Percentiles rank a stretch among this genome's conserved stretches.
phyloP scores from a whole-genome alignment of 352 stramenopile species.

The Thalassiosira mediterranea region DNA sequence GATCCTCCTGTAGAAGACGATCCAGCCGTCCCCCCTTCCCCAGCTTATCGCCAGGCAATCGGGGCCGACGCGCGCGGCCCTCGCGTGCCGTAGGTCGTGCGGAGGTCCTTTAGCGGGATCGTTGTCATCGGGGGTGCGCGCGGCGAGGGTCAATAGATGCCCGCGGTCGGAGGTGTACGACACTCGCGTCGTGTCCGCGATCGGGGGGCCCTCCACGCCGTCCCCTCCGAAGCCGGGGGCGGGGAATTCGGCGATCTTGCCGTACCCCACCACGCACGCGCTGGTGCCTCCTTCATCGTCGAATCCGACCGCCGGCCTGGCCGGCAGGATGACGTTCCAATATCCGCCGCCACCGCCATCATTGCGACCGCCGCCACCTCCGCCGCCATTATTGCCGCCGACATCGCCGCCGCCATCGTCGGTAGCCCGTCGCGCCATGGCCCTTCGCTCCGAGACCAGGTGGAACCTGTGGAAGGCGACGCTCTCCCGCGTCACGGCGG shows the following conservation, averaged over 20 bases:
- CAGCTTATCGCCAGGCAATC: slow-evolving; percentile 78
- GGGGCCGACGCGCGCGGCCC: slow-evolving; percentile 55
- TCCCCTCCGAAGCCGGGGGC: slow-evolving; percentile 2
- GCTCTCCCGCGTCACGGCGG: slow-evolving; percentile 32
- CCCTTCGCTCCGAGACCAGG: slow-evolving; percentile 41
- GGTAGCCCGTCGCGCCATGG: too few species aligned
- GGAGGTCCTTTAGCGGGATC: slow-evolving; percentile 6
- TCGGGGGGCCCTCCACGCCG: neutral
- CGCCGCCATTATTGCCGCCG: too few species aligned
- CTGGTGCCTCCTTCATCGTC: slow-evolving; percentile 9
- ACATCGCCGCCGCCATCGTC: too few species aligned
- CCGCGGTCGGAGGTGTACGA: neutral
- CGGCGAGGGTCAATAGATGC: neutral
- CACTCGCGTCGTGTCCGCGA: neutral
- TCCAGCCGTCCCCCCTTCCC: slow-evolving; percentile 69
- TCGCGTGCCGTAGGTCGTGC: slow-evolving; percentile 41
- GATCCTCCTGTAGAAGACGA: slow-evolving; percentile 71
- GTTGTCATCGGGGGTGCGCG: neutral
- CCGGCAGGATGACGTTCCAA: slow-evolving; percentile 35
- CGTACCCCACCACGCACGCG: slow-evolving; percentile 39
- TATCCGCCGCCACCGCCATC: neutral
- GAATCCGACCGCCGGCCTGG: slow-evolving; percentile 30
- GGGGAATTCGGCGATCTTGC: slow-evolving; percentile 52
- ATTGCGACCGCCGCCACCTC: too few species aligned
- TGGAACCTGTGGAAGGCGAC: slow-evolving; percentile 52